These are phyloP conservation scores for Sutorius australiensis DNA, from an alignment of 768 basidiomycete genomes.

Conservation along the genomic window DNA sequence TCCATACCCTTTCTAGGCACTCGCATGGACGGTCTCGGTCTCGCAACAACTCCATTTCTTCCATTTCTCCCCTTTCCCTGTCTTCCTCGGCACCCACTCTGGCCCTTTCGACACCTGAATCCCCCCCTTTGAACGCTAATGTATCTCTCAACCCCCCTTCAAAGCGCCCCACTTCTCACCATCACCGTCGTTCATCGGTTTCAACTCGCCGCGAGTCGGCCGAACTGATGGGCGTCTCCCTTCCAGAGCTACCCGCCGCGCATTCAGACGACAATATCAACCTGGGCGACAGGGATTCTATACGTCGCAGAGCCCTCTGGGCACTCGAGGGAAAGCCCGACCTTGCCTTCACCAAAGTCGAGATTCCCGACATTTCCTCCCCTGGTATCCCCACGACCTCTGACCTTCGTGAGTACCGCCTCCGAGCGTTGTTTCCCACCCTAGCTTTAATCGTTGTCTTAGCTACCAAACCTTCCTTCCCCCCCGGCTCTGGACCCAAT, in stretches of 20 bases:
- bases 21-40: conserved; percentile 54
- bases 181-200: conserved; percentile 81
- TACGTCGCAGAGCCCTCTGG: conserved; percentile 78
- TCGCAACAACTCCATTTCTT: conserved; percentile 56
- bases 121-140: conserved; percentile 25
- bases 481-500: conserved; percentile 44
- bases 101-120: conserved; percentile 36
- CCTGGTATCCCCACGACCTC: conserved; percentile 56
- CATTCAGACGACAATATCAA: conserved; percentile 65
- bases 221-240: conserved; percentile 81
- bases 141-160: conserved; percentile 24
- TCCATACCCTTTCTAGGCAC: conserved; percentile 34
- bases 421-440: background rate
- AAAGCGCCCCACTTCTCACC: conserved; percentile 71
- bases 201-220: conserved; percentile 88
- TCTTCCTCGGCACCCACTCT: conserved; percentile 37
- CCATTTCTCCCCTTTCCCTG: conserved; percentile 29
- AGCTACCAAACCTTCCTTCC: conserved; percentile 63
- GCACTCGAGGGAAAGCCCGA: conserved; percentile 84
- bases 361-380: conserved; percentile 74
- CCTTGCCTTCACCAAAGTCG: conserved; percentile 66
- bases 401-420: conserved; percentile 58
- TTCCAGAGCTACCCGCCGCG: conserved; percentile 61
- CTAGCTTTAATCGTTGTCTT: background rate
- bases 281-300: conserved; percentile 69